phyloP scores from a whole-genome alignment of 1,139 yeast species.

The Geotrichum macrosporum region DNA sequence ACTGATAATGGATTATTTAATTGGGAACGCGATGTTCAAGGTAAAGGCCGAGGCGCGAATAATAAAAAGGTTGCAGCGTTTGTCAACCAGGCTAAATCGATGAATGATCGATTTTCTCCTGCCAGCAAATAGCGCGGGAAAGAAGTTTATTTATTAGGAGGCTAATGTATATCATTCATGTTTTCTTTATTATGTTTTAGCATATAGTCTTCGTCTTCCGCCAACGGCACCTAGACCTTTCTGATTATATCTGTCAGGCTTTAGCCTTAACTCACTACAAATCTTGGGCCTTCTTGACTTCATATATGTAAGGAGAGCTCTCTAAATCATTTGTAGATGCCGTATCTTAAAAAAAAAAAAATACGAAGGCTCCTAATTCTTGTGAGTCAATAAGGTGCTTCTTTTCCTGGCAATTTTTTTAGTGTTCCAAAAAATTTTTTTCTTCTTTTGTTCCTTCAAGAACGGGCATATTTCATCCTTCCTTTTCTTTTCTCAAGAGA shows the following conservation, averaged over 20 bases:
- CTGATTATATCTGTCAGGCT: too few species aligned
- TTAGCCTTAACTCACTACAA: too few species aligned
- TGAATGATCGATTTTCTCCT: constrained; percentile 17
- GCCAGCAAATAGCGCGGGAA: not conserved
- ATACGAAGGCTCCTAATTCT: too few species aligned
- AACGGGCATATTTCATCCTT: not conserved
- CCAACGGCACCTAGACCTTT: too few species aligned
- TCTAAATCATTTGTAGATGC: too few species aligned
- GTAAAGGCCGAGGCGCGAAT: constrained; percentile 7
- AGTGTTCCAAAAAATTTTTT: constrained; percentile 1
- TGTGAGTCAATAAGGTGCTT: constrained; percentile 3
- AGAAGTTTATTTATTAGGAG: not conserved
- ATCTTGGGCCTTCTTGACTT: too few species aligned
- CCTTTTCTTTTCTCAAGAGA: not conserved
- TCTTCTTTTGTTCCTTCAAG: constrained; percentile 9
- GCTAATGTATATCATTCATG: too few species aligned
- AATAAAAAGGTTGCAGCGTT: constrained; percentile 15
- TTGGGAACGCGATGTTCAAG: constrained; percentile 21
- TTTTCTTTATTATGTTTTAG: too few species aligned
- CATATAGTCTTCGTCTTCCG: too few species aligned
- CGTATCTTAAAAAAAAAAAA: too few species aligned
- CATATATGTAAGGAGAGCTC: too few species aligned
- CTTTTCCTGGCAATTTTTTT: not conserved
- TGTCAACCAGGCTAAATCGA: constrained; percentile 19
- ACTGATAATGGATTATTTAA: constrained; percentile 3